phyloP scores from a whole-genome alignment of 1,284 basidiomycete genomes.

The Tremellales sp. region DNA sequence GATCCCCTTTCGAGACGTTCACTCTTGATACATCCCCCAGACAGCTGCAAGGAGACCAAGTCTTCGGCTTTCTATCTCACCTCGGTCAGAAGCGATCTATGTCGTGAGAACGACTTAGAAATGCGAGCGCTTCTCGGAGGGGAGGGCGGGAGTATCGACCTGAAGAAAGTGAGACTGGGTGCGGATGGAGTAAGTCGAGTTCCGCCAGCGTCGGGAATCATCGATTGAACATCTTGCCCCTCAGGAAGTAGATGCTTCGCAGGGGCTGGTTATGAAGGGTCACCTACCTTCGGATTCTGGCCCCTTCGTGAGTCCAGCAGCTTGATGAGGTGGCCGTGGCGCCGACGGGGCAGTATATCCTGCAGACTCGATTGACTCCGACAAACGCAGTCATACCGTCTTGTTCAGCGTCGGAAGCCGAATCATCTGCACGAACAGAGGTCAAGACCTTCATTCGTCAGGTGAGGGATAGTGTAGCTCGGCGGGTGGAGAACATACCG shows the following conservation, averaged over 20 bases:
- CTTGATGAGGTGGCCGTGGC: too few relatives aligned
- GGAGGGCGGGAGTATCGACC: constrained; percentile 25
- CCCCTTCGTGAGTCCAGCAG: too few relatives aligned
- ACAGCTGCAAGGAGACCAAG: constrained; percentile 3
- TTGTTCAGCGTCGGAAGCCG: background rate
- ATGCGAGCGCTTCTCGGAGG: constrained; percentile 38
- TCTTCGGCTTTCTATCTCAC: constrained; percentile 33
- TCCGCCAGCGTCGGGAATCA: too few relatives aligned
- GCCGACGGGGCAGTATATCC: too few relatives aligned
- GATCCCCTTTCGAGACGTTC: constrained; percentile 91
- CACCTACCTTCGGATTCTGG: too few relatives aligned
- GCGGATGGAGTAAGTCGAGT: background rate
- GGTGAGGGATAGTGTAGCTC: constrained; percentile 47
- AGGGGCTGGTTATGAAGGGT: too few relatives aligned
- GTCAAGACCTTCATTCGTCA: constrained; percentile 39
- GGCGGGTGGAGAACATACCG: constrained; percentile 52
- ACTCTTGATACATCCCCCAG: constrained; percentile 56
- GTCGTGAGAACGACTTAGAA: constrained; percentile 12
- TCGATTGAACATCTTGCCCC: too few relatives aligned
- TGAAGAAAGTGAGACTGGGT: constrained; percentile 12
- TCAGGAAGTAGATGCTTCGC: too few relatives aligned
- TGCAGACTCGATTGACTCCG: constrained; percentile 19
- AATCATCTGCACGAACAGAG: constrained; percentile 14
- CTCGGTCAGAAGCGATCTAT: constrained; percentile 24
- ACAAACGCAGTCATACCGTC: constrained; percentile 24